Conservation (phyloP, 2,329 filamentous ascomycete genomes). For the Neonectria faginata region DNA sequence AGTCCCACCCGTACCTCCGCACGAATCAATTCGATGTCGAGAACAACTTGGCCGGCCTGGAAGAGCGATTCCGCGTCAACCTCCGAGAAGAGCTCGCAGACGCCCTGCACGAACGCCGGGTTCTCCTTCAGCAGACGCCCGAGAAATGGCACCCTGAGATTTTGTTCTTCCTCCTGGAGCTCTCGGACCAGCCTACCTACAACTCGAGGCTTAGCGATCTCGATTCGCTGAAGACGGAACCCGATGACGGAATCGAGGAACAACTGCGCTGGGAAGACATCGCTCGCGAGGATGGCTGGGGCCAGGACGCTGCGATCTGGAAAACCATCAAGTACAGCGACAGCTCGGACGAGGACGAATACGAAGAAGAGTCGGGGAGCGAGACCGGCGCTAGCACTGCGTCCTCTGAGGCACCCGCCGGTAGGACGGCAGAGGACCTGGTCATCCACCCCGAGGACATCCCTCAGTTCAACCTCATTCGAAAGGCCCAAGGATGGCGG, state of each 20-base stretch:
- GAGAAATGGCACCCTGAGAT: constrained; percentile 82
- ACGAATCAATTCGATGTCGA: constrained; percentile 82
- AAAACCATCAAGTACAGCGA: constrained; percentile 74
- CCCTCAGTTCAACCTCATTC: constrained; percentile 47
- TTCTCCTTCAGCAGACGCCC: constrained; percentile 65
- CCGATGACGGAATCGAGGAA: constrained; percentile 57
- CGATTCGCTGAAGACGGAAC: constrained; percentile 60
- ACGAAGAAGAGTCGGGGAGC: constrained; percentile 52
- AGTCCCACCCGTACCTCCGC: constrained; percentile 68
- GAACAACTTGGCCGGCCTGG: constrained; percentile 74
- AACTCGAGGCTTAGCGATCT: constrained; percentile 75
- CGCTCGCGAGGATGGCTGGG: constrained; percentile 79
- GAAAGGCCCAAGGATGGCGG: constrained; percentile 53
- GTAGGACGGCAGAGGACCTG: constrained; percentile 48
- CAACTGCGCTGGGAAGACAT: constrained; percentile 83
- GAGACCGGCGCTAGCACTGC: constrained; percentile 49
- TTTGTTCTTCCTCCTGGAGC: constrained; percentile 79
- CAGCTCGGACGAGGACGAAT: constrained; percentile 68
- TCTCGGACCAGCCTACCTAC: constrained; percentile 83
- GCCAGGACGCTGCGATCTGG: constrained; percentile 76
- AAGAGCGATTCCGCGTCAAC: constrained; percentile 87
- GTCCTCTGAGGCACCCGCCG: constrained; percentile 43
- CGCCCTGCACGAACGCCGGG: constrained; percentile 69
- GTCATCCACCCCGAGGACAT: constrained; percentile 52
- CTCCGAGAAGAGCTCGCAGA: constrained; percentile 84